Percentiles rank a stretch among this genome's conserved stretches.
phyloP scores from a whole-genome alignment of 805 yeast genomes.

The Wickerhamiella sergipiensis region DNA sequence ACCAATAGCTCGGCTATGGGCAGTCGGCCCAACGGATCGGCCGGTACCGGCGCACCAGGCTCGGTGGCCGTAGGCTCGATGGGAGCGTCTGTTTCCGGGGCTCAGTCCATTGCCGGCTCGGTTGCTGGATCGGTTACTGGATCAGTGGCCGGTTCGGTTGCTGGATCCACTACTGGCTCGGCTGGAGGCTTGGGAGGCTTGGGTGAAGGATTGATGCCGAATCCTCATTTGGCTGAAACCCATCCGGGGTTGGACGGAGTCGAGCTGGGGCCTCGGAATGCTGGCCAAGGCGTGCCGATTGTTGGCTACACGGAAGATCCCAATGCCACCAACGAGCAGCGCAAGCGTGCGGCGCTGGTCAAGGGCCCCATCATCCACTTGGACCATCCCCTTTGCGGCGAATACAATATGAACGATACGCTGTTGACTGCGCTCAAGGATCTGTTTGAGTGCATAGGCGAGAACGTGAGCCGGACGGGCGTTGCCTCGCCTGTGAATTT shows the following conservation, averaged over 20 bases:
- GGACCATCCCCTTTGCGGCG: constrained; percentile 47
- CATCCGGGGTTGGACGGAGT: constrained; percentile 22
- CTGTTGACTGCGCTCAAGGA: constrained; percentile 66
- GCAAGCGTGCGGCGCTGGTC: constrained; percentile 64
- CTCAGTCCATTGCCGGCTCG: not conserved
- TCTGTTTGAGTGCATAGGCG: constrained; percentile 70
- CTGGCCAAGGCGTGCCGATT: constrained; percentile 32
- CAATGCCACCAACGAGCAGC: constrained; percentile 44
- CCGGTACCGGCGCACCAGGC: not conserved
- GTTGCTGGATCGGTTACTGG: not conserved
- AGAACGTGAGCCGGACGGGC: constrained; percentile 54
- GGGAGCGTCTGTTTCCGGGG: not conserved
- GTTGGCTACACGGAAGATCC: constrained; percentile 33
- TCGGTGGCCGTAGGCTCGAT: not conserved
- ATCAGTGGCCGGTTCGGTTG: not conserved
- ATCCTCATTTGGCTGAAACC: not conserved
- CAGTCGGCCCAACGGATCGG: not conserved
- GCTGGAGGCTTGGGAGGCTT: not conserved
- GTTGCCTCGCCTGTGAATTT: constrained; percentile 72
- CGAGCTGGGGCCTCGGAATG: constrained; percentile 27
- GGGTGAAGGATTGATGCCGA: not conserved
- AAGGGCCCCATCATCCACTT: constrained; percentile 76
- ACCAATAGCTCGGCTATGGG: not conserved
- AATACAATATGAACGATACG: constrained; percentile 37
- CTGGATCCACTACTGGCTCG: not conserved